phyloP scores from a whole-genome alignment of 441 rosid genomes.

The Eugenia klotzschiana region DNA sequence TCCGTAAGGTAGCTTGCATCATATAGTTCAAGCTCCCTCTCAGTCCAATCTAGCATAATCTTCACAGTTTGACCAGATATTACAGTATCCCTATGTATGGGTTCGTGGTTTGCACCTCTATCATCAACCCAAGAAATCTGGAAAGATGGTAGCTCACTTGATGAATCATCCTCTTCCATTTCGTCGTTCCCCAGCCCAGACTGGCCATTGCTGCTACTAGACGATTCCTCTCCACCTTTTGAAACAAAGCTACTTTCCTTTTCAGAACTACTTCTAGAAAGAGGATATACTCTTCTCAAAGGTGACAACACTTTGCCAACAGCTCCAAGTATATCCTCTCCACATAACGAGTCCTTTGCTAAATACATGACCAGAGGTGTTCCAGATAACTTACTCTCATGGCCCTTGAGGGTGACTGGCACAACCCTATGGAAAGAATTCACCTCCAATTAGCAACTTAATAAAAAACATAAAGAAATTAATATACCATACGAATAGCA shows the following conservation, averaged over 20 bases:
- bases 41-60: constrained; percentile 56
- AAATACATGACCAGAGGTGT: constrained; percentile 56
- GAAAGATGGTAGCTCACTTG: constrained; percentile 20
- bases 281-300: constrained; percentile 34
- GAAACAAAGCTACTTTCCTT: constrained; percentile 39
- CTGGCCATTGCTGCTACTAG: constrained; percentile 18
- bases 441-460: background rate
- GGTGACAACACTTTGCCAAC: constrained; percentile 45
- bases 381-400: constrained; percentile 41
- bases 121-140: constrained; percentile 32
- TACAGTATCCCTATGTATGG: constrained; percentile 29
- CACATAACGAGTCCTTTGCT: constrained; percentile 32
- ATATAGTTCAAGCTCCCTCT: constrained; percentile 39
- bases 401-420: constrained; percentile 23
- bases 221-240: constrained; percentile 29
- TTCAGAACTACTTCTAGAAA: constrained; percentile 17
- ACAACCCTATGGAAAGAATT: constrained; percentile 23
- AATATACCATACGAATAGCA: background rate
- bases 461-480: background rate
- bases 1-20: constrained; percentile 64
- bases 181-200: constrained; percentile 15
- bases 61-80: constrained; percentile 27
- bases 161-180: constrained; percentile 20
- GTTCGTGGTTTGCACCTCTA: constrained; percentile 20
- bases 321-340: constrained; percentile 46